Evolutionary conservation across 805 yeast genomes (phyloP).

Genomic region (Kodamaea neixiangensis): DNA sequence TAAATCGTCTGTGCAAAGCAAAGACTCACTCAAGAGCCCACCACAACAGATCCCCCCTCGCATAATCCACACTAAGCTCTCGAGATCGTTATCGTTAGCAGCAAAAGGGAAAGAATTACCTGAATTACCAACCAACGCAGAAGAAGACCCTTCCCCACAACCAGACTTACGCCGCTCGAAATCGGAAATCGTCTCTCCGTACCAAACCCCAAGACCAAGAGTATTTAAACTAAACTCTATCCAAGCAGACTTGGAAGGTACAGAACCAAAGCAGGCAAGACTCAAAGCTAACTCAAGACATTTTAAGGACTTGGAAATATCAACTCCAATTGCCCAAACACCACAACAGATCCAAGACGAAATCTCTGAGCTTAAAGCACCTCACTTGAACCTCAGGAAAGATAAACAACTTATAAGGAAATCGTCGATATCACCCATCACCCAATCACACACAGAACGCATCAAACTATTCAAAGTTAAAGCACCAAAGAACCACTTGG

Average conservation of each 20-base stretch:
- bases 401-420: not conserved
- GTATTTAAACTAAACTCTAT: not conserved
- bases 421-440: not conserved
- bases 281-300: not conserved
- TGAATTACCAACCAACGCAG: not conserved
- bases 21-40: conserved; percentile 1
- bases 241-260: not conserved
- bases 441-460: not conserved
- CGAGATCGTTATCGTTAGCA: not conserved
- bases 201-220: not conserved
- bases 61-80: not conserved
- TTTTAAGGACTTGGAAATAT: not conserved
- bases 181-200: not conserved
- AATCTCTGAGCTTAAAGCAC: not conserved
- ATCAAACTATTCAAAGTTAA: not conserved
- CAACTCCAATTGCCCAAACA: not conserved
- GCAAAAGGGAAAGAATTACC: conserved; percentile 1
- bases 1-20: not conserved
- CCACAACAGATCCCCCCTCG: not conserved
- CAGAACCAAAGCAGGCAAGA: not conserved
- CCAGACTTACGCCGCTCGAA: not conserved
- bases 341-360: not conserved
- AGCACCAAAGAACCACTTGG: not conserved
- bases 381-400: not conserved
- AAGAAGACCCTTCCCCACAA: not conserved